These are phyloP conservation scores for Cladosporium halotolerans DNA, from an alignment of 2,329 filamentous ascomycete species.

Conservation along the genomic window DNA sequence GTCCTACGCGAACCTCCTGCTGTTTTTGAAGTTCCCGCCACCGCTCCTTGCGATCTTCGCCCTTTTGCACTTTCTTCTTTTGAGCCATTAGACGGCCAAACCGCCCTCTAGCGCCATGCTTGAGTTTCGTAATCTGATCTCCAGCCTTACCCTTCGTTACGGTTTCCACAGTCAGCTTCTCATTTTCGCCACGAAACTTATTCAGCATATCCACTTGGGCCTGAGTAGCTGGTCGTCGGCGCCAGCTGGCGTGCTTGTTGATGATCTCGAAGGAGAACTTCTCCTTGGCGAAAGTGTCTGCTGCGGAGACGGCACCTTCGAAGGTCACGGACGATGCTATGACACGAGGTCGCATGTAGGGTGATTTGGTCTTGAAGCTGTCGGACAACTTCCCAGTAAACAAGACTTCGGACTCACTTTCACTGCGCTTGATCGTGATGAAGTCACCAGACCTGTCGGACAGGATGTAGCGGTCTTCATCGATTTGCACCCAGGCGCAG, in stretches of 20 bases:
- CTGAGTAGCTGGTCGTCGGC: constrained; percentile 54
- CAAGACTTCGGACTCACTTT: constrained; percentile 32
- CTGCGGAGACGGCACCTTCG: constrained; percentile 70
- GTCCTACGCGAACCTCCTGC: constrained; percentile 45
- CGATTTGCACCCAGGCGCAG: constrained; percentile 76
- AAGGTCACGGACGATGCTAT: constrained; percentile 63
- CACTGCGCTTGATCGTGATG: constrained; percentile 44
- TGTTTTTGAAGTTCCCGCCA: constrained; percentile 33
- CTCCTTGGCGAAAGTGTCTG: constrained; percentile 55
- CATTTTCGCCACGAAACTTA: constrained; percentile 51
- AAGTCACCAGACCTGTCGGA: constrained; percentile 56
- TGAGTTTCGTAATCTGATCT: constrained; percentile 90
- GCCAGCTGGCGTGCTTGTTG: constrained; percentile 61
- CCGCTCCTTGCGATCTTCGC: constrained; percentile 42
- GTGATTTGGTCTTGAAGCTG: constrained; percentile 36
- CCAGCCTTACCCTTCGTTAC: constrained; percentile 73
- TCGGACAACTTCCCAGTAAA: constrained; percentile 37
- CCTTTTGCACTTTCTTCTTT: constrained; percentile 32
- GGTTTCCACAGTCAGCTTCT: constrained; percentile 49
- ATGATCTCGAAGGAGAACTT: constrained; percentile 53
- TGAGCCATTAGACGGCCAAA: constrained; percentile 37
- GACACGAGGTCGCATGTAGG: constrained; percentile 62
- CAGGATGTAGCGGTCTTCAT: constrained; percentile 65
- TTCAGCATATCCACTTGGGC: constrained; percentile 65
- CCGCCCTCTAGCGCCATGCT: constrained; percentile 68